These are phyloP conservation scores for Capsicum baccatum DNA, from an alignment of 257 asterid genomes.

Conservation along the genomic window DNA sequence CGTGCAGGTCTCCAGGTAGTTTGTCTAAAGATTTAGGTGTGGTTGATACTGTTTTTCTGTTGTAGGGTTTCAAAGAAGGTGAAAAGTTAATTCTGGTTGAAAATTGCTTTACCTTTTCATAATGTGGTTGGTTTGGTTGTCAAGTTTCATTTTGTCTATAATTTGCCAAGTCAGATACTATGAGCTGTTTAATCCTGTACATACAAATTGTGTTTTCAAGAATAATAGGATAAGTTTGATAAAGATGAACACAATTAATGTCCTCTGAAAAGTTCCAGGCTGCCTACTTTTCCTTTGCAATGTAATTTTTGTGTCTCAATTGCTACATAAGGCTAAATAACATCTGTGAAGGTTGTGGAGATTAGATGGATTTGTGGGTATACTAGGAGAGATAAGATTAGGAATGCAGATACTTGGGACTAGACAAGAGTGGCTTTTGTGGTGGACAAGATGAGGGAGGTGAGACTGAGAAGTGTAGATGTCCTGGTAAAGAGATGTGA, in stretches of 20 bases:
- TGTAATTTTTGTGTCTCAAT: neutral
- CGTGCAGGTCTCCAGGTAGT: constrained; percentile 95
- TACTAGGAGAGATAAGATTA: neutral
- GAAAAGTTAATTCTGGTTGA: neutral
- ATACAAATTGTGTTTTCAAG: neutral
- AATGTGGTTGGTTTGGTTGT: neutral
- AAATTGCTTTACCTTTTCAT: neutral
- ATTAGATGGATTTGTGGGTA: neutral
- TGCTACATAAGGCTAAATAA: neutral
- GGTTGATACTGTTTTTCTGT: neutral
- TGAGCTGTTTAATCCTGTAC: neutral
- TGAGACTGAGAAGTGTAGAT: neutral
- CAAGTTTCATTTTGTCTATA: neutral
- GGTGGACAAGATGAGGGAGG: neutral
- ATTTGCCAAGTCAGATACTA: neutral
- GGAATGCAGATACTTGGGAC: neutral
- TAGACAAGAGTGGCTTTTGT: neutral
- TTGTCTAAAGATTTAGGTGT: neutral
- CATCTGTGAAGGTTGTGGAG: neutral
- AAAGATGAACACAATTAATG: neutral
- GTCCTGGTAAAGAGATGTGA: neutral
- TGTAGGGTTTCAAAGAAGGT: neutral
- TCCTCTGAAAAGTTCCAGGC: neutral
- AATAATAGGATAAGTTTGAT: neutral
- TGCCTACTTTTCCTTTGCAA: neutral